A percentile compares a stretch with the other conserved stretches of the same genome.
Conservation (phyloP, 305 asterid genomes). For the Withania somnifera region DNA sequence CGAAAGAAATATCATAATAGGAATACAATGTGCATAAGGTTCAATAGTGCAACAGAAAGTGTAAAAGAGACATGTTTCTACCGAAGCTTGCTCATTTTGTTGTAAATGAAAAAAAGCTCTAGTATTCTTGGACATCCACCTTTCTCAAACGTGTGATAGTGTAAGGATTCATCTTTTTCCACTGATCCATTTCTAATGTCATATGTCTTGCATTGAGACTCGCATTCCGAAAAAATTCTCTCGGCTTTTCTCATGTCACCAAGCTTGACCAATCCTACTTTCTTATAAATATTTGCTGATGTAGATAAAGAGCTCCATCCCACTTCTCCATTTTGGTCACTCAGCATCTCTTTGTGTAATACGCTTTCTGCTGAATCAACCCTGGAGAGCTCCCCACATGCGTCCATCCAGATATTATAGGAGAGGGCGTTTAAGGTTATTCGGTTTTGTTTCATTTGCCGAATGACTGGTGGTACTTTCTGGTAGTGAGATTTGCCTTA, state of each 20-base stretch:
- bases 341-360: constrained; percentile 23
- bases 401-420: constrained; percentile 32
- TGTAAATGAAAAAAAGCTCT: not conserved
- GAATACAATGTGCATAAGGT: not conserved
- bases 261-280: constrained; percentile 26
- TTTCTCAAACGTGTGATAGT: constrained; percentile 12
- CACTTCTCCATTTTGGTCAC: constrained; percentile 13
- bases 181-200: constrained; percentile 21
- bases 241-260: constrained; percentile 19
- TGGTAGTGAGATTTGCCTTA: constrained; percentile 21
- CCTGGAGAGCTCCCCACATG: constrained; percentile 22
- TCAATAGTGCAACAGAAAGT: not conserved
- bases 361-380: constrained; percentile 19
- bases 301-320: constrained; percentile 31
- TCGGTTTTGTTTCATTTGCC: constrained; percentile 25
- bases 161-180: constrained; percentile 20
- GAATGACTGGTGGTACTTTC: constrained; percentile 23
- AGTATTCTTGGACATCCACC: constrained; percentile 18
- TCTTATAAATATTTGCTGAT: constrained; percentile 22
- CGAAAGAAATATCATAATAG: not conserved
- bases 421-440: constrained; percentile 27
- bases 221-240: constrained; percentile 20
- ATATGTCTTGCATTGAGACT: constrained; percentile 18
- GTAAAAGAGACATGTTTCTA: not conserved
- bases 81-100: not conserved